These are phyloP conservation scores for Hanseniaspora nectarophila DNA, from an alignment of 805 yeast species.

Conservation along the genomic window DNA sequence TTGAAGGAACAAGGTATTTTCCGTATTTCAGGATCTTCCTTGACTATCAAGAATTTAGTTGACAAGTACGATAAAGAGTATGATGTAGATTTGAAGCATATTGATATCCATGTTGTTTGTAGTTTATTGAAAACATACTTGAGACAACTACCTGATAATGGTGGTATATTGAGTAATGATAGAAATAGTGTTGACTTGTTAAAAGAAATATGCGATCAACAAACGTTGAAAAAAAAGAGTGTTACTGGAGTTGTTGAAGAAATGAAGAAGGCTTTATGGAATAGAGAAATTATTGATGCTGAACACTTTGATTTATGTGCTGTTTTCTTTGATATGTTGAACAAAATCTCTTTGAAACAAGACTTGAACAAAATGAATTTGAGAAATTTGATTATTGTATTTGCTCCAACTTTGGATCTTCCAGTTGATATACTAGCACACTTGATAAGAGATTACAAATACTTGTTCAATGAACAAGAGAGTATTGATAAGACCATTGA, in stretches of 20 bases:
- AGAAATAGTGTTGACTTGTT: slow-evolving; percentile 27
- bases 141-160: slow-evolving; percentile 52
- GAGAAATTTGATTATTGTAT: slow-evolving; percentile 66
- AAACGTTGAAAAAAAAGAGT: slow-evolving; percentile 26
- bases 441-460: slow-evolving; percentile 49
- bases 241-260: not conserved
- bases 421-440: slow-evolving; percentile 49
- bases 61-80: slow-evolving; percentile 53
- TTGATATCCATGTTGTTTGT: slow-evolving; percentile 75
- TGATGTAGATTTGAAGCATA: slow-evolving; percentile 40
- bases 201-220: slow-evolving; percentile 23
- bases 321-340: slow-evolving; percentile 55
- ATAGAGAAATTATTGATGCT: slow-evolving; percentile 33
- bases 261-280: slow-evolving; percentile 11
- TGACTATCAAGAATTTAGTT: slow-evolving; percentile 56
- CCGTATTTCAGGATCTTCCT: slow-evolving; percentile 78
- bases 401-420: slow-evolving; percentile 66
- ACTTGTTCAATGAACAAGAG: slow-evolving; percentile 44
- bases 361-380: slow-evolving; percentile 72
- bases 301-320: slow-evolving; percentile 49
- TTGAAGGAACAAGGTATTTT: slow-evolving; percentile 84
- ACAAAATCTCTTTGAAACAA: slow-evolving; percentile 48
- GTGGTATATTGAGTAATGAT: slow-evolving; percentile 44
- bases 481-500: slow-evolving; percentile 31
- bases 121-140: slow-evolving; percentile 74